phyloP scores from a whole-genome alignment of 1,284 basidiomycete species.

The Cutaneotrichosporon dermatis region DNA sequence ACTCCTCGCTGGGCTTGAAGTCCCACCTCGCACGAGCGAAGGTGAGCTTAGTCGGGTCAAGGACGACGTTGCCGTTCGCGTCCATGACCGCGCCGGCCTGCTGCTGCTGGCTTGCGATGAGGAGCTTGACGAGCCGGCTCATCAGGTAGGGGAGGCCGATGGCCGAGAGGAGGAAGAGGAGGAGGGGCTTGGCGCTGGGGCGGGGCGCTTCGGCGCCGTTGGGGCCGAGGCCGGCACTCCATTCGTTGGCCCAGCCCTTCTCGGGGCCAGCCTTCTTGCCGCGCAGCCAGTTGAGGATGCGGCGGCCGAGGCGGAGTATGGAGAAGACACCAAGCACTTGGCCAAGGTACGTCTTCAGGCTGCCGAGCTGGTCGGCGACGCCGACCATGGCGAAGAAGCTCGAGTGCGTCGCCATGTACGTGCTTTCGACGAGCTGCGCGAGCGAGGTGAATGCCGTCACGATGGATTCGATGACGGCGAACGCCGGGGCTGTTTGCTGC shows the following conservation, averaged over 20 bases:
- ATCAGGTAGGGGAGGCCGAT: conserved; percentile 92
- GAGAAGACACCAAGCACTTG: conserved; percentile 91
- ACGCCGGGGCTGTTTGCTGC: conserved; percentile 84
- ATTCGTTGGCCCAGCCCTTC: conserved; percentile 49
- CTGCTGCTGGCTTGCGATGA: conserved; percentile 61
- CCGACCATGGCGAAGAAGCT: conserved; percentile 99
- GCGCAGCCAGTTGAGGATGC: conserved; percentile 50
- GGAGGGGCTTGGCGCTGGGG: conserved; percentile 80
- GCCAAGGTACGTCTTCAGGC: conserved; percentile 84
- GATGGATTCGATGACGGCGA: conserved; percentile 86
- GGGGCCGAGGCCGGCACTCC: conserved; percentile 25
- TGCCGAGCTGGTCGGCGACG: conserved; percentile 90
- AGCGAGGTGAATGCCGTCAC: conserved; percentile 95
- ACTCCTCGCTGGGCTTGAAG: conserved; percentile 68
- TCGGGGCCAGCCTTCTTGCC: conserved; percentile 53
- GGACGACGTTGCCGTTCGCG: conserved; percentile 28
- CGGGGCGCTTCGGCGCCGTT: conserved; percentile 51
- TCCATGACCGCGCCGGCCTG: conserved; percentile 22
- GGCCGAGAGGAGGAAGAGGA: conserved; percentile 93
- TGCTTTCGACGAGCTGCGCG: conserved; percentile 95
- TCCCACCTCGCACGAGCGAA: conserved; percentile 85
- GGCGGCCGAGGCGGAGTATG: conserved; percentile 65
- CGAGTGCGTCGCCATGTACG: conserved; percentile 98
- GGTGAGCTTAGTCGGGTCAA: conserved; percentile 60
- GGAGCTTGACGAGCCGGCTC: conserved; percentile 78